Evolutionary conservation across 192 early-diverging fungal genomes (phyloP), one percentile per base, ranked within the genome.

Genomic region (Podila minutissima): DNA sequence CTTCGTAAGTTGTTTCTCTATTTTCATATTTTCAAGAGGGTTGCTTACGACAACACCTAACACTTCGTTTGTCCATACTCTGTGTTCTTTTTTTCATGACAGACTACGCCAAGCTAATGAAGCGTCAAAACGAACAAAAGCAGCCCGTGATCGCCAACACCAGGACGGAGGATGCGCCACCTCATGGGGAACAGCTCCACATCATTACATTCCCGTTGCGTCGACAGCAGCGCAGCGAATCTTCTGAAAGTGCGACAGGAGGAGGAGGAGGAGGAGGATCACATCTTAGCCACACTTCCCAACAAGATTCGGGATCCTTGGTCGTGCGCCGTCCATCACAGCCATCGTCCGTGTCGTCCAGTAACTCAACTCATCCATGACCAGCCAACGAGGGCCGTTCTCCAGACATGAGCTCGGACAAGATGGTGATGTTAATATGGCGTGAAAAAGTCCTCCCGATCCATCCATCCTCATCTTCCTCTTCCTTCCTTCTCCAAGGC

Each of bases 1-100:
- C 87, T 94, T 55, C 93, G 92, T 93, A 89, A 88, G 91, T 90
- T 58, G 69, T 55, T 41, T 24, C 51, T 3, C 24, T 31, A 55
- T 75, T 62, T 62, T 58, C 53, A 28, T 20, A 32, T 29, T 49
- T 59, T 24, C 4, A 15, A 51, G 46, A 5, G 24, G 10, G 5
- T 3, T 55, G 53, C 53, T 26, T 17, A 26, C 10, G 3, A 55
- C 8, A 7, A 4, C 17, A 4, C 50, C 19, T 31, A 5, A 19
- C 31, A 29, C 15, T 13, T 35, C 26, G 11, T 73, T 4, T 29
- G 35, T 37, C 33, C 35, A 37, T 37, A 11, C 10, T 58, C 38
- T 29, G 29, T 29, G 3, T 29, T 29, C 29, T 6, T 63, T 49
- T 3, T 59, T 8, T 55, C 24, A 26, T 11, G 17, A 9, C 41